Evolutionary conservation across 148 eudicot genomes (phyloP), one percentile per base, ranked within the genome.

Genomic region (Heliosperma pusillum): DNA sequence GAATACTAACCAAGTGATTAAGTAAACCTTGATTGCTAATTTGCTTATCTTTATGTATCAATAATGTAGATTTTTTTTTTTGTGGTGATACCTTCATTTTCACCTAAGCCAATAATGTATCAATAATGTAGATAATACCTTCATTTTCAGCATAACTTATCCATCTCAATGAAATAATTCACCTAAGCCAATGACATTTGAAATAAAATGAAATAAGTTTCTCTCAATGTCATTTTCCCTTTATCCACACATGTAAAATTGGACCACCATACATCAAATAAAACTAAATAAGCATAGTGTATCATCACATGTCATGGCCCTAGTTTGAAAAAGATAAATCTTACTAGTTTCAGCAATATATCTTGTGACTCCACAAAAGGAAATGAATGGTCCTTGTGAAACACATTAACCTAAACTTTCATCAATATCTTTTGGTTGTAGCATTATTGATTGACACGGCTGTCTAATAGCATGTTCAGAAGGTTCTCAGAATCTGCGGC

Each of bases 41-140:
- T 50, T 50, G 55, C 15, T 50, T 50, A 26, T 70, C 59, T 30
- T 50, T 9, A 5, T n/a, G n/a, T 6, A 69, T 5, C 58, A 22
- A 69, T 69, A 69, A 69, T 19, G 72, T 21, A 2, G 17, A 45
- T 69, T n/a, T n/a, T n/a, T n/a, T n/a, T n/a, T n/a, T n/a, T n/a
- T n/a, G n/a, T n/a, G n/a, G n/a, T n/a, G 9, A 24, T 69, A 57
- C 52, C 70, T 66, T 40, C 26, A 40, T 66, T 66, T 40, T 66
- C 70, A 17, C 4, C n/a, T n/a, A n/a, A n/a, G 45, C 2, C 2
- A 42, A 42, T 42, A 7, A 5, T 7, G 45, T 13, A 52, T 8
- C 60, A 52, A 70, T 70, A 70, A 70, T 42, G 73, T 25, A 13
- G 33, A 70, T 70, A 10, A 52, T 70, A 58, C 71, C 71, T 69